Base-by-base conservation (phyloP, 2,329 filamentous ascomycete genomes). In the Nothomitra cinnamomea region DNA sequence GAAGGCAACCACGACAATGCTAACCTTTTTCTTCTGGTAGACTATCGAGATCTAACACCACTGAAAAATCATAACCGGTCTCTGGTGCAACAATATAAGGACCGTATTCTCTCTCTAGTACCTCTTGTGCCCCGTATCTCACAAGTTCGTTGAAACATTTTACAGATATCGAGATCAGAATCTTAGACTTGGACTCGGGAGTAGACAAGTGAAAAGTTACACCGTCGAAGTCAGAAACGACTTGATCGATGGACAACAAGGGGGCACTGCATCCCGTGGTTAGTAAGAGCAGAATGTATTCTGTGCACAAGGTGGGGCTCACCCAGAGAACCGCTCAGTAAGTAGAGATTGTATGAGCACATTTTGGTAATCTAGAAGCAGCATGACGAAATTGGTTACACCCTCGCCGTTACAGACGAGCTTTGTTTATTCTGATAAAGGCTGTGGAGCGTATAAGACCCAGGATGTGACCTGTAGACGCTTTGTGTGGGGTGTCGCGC, bases 161-260 rank as follows among this genome's bases (percentile, higher is more conserved):
- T 68, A 99, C 87, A 68, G 87, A 81, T 63, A 98, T 85, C 21
- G 92, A 98, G 56, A 99, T 82, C 52, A 94, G 78, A 60, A 99
- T 95, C 72, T 94, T 87, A 51, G 87, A 83, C 76, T 96, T 96
- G 57, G 81, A 74, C 68, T 95, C 88, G 56, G 90, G 92, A 1
- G 92, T 98, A 38, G 90, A 96, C 65, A 98, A 89, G 70, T 98
- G 92, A 72, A 96, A 99, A 61, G 86, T 94, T 62, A 96, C 92
- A 66, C 90, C 90, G 71, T 98, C 94, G 66, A 99, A 99, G 72
- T 99, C 92, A 66, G 90, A 96, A 58, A 95, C 87, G 58, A 94
- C 87, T 74, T 99, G 92, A 71, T 98, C 94, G 68, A 99, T 95
- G 61, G 86, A 87, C 56, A 80, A 78, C 56, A 88, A 87, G 61